These are phyloP conservation scores for Scutellaria baicalensis DNA, from an alignment of 257 asterid genomes.

Conservation along the genomic window DNA sequence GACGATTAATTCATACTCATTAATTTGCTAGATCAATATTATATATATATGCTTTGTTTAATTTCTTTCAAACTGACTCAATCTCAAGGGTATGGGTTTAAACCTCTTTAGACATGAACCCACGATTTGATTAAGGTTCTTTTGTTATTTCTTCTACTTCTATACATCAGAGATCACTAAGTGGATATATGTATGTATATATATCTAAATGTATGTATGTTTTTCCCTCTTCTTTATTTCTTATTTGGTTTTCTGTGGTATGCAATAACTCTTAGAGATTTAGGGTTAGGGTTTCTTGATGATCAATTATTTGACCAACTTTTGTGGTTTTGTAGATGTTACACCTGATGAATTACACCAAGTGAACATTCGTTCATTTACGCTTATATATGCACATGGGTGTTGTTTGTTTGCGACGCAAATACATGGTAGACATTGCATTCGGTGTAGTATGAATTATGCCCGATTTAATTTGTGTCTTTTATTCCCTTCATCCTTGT, in stretches of 20 bases:
- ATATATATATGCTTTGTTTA: slow-evolving; percentile 9
- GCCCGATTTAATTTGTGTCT: too few relatives aligned
- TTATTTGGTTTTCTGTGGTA: neutral
- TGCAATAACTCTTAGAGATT: neutral
- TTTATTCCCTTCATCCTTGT: neutral
- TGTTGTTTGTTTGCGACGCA: too few relatives aligned
- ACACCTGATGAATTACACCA: too few relatives aligned
- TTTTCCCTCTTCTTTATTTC: neutral
- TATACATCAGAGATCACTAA: neutral
- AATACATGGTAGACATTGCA: too few relatives aligned
- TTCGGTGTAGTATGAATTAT: too few relatives aligned
- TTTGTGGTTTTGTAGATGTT: too few relatives aligned
- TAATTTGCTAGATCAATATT: slow-evolving; percentile 16
- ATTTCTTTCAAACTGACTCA: neutral
- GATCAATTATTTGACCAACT: neutral
- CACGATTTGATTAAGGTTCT: neutral
- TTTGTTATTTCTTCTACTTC: neutral
- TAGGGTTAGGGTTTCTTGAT: slow-evolving; percentile 51
- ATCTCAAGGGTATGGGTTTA: slow-evolving; percentile 15
- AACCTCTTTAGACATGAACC: slow-evolving; percentile 34
- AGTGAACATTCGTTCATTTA: too few relatives aligned
- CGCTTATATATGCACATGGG: too few relatives aligned
- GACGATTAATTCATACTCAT: too few relatives aligned
- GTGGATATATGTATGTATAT: neutral
- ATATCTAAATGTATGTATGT: neutral